These are phyloP conservation scores for Linderina pennispora DNA, from an alignment of 192 early-diverging fungal species.

Conservation along the genomic window DNA sequence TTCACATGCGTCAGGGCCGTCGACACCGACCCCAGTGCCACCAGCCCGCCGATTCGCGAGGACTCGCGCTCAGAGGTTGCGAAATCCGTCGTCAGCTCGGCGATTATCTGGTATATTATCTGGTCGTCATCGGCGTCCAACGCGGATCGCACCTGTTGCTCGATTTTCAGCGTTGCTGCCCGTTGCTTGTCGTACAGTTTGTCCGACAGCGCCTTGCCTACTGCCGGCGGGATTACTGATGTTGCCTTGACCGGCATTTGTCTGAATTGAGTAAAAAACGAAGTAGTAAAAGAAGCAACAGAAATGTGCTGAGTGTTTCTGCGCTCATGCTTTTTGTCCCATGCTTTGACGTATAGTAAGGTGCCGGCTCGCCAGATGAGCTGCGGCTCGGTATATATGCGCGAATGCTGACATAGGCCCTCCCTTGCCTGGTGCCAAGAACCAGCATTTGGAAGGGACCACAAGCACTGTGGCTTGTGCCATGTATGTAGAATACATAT, in stretches of 20 bases:
- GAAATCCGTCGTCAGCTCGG: constrained; percentile 78
- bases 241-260: background rate
- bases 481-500: too few species aligned
- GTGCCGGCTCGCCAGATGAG: too few species aligned
- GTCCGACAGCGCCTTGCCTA: constrained; percentile 77
- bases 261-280: background rate
- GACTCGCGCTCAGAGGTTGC: constrained; percentile 82
- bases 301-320: too few species aligned
- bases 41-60: constrained; percentile 88
- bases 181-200: constrained; percentile 94
- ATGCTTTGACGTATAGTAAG: too few species aligned
- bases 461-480: too few species aligned
- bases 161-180: constrained; percentile 83
- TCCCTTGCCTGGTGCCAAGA: too few species aligned
- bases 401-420: too few species aligned
- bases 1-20: constrained; percentile 80
- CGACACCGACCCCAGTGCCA: constrained; percentile 81
- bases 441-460: too few species aligned
- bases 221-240: constrained; percentile 27
- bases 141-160: constrained; percentile 71
- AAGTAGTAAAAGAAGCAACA: background rate
- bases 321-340: too few species aligned
- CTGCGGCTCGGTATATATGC: too few species aligned
- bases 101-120: constrained; percentile 65
- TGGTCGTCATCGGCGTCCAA: constrained; percentile 48